Evolutionary conservation across 2,329 filamentous ascomycete species (phyloP).

Genomic region (Keithomyces neogunnii): DNA sequence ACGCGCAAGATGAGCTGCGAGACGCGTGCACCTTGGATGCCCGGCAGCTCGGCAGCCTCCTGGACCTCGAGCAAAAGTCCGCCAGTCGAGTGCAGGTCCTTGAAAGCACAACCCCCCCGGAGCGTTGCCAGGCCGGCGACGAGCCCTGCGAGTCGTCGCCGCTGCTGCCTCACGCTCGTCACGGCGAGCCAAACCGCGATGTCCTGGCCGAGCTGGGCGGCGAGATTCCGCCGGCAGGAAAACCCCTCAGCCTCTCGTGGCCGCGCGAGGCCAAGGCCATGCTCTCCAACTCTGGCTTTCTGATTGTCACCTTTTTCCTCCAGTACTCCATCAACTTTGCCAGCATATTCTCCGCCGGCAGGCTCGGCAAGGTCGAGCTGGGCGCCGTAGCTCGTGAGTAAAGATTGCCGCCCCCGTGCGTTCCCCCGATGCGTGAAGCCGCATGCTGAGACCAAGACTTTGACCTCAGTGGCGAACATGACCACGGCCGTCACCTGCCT

Average conservation of each 20-base stretch:
- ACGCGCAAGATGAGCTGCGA: too few species aligned
- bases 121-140: too few species aligned
- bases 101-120: too few species aligned
- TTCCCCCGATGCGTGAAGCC: not conserved
- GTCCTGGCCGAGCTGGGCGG: too few species aligned
- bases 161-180: too few species aligned
- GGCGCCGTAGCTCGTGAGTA: constrained; percentile 28
- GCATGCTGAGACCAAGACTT: not conserved
- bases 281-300: constrained; percentile 55
- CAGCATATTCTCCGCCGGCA: constrained; percentile 66
- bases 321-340: constrained; percentile 73
- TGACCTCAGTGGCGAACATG: constrained; percentile 46
- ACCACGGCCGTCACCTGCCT: constrained; percentile 70
- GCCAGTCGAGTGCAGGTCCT: too few species aligned
- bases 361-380: constrained; percentile 53
- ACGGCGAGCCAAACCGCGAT: too few species aligned
- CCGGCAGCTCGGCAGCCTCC: too few species aligned
- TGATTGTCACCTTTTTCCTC: constrained; percentile 61
- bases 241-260: constrained; percentile 43
- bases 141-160: too few species aligned
- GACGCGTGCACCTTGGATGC: too few species aligned
- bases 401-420: not conserved
- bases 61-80: too few species aligned
- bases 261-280: constrained; percentile 76
- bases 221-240: too few species aligned